A percentile compares a stretch with the other conserved stretches of the same genome.
Conservation (phyloP, 192 early-diverging fungal genomes). For the Diversispora epigaea region DNA sequence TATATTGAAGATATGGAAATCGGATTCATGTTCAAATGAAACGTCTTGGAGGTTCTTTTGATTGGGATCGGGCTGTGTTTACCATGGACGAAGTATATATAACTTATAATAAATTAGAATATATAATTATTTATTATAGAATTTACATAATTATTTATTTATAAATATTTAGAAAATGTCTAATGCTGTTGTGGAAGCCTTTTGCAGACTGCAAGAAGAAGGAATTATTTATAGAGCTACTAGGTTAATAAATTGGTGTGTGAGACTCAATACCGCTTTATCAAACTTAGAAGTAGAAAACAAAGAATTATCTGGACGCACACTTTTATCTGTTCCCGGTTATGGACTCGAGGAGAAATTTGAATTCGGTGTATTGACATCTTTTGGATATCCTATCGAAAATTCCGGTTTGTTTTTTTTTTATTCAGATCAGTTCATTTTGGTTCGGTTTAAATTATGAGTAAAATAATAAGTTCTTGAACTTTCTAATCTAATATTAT, state of each 20-base stretch:
- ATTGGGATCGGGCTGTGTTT: slow-evolving; percentile 91
- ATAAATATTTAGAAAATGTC: slow-evolving; percentile 53
- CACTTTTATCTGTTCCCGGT: slow-evolving; percentile 84
- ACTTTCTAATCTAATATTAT: too few species aligned
- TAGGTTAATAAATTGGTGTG: slow-evolving; percentile 98
- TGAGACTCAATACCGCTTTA: slow-evolving; percentile 89
- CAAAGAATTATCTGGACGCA: slow-evolving; percentile 82
- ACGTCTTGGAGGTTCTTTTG: slow-evolving; percentile 87
- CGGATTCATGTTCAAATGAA: slow-evolving; percentile 87
- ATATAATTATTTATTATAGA: too few species aligned
- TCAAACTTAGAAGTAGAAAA: slow-evolving; percentile 98
- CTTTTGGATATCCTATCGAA: slow-evolving; percentile 93
- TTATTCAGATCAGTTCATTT: neutral
- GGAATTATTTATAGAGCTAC: slow-evolving; percentile 96
- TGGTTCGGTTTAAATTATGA: too few species aligned
- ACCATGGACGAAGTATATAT: slow-evolving; percentile 76
- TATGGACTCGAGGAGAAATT: slow-evolving; percentile 92
- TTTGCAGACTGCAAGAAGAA: slow-evolving; percentile 91
- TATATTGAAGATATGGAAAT: slow-evolving; percentile 42
- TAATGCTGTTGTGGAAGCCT: slow-evolving; percentile 89
- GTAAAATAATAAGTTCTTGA: too few species aligned
- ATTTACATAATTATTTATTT: neutral
- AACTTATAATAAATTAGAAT: neutral
- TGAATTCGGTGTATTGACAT: slow-evolving; percentile 97
- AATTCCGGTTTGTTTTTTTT: slow-evolving; percentile 45